phyloP scores from a whole-genome alignment of 2,329 filamentous ascomycete genomes.

The Decorospora gaudefroyi region DNA sequence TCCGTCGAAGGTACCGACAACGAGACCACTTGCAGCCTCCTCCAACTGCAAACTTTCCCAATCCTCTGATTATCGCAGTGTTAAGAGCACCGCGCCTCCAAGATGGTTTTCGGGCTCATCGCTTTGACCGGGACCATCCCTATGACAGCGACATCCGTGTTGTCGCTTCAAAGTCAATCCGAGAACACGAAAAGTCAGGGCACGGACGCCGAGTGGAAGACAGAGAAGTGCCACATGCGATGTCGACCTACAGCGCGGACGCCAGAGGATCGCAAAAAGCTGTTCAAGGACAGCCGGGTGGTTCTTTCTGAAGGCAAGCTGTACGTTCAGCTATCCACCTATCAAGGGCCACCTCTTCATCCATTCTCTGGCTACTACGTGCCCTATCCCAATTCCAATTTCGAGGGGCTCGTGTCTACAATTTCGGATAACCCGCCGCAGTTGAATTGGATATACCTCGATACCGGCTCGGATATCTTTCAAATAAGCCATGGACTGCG shows the following conservation, averaged over 20 bases:
- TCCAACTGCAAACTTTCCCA: too few relatives aligned
- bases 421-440: slow-evolving; percentile 60
- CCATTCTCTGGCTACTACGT: slow-evolving; percentile 57
- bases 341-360: slow-evolving; percentile 34
- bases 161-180: slow-evolving; percentile 27
- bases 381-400: slow-evolving; percentile 52
- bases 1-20: neutral
- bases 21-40: neutral
- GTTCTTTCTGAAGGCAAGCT: slow-evolving; percentile 25
- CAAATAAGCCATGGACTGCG: slow-evolving; percentile 56
- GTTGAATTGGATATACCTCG: slow-evolving; percentile 70
- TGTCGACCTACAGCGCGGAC: slow-evolving; percentile 23
- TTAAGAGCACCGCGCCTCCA: too few relatives aligned
- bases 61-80: too few relatives aligned
- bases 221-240: slow-evolving; percentile 27
- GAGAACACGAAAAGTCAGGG: slow-evolving; percentile 23
- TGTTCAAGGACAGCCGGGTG: slow-evolving; percentile 21
- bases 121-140: slow-evolving; percentile 24
- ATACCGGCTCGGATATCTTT: slow-evolving; percentile 56
- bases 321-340: slow-evolving; percentile 27
- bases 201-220: slow-evolving; percentile 24
- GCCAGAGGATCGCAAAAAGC: slow-evolving; percentile 23
- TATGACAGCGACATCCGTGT: slow-evolving; percentile 26
- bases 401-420: slow-evolving; percentile 54
- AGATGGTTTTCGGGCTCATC: slow-evolving; percentile 23